phyloP scores from a whole-genome alignment of 1,284 basidiomycete species.

The Cystobasidiaceae sp. region DNA sequence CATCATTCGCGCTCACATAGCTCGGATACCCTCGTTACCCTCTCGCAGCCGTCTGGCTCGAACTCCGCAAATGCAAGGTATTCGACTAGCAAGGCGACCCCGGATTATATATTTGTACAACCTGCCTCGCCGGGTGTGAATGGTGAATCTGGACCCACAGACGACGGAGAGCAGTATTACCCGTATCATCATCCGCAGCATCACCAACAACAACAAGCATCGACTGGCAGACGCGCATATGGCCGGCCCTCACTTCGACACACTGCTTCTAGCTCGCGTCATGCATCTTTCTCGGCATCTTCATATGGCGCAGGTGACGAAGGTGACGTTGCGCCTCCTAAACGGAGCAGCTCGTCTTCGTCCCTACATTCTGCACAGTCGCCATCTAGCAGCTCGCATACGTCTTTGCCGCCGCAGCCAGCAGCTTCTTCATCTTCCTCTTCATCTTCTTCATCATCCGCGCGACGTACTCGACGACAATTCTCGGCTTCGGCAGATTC shows the following conservation, averaged over 20 bases:
- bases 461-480: neutral
- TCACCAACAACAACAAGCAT: neutral
- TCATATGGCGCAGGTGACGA: conserved; percentile 5
- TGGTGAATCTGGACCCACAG: no score
- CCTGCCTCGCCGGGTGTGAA: conserved; percentile 19
- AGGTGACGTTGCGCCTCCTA: conserved; percentile 20
- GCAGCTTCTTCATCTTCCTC: neutral
- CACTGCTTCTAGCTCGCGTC: neutral
- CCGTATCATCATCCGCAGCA: neutral
- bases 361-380: neutral
- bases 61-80: neutral
- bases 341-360: no score
- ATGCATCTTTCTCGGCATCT: neutral
- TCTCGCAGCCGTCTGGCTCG: neutral
- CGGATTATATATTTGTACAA: conserved; percentile 26
- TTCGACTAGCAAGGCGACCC: conserved; percentile 18
- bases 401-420: neutral
- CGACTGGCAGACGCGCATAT: neutral
- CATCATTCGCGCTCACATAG: conserved; percentile 24
- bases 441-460: neutral
- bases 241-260: neutral
- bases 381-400: neutral
- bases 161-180: neutral
- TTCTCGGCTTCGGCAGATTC: conserved; percentile 22
- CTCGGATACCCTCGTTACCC: conserved; percentile 10